Percentiles rank a stretch among this genome's conserved stretches.
phyloP scores from a whole-genome alignment of 2,329 filamentous ascomycete species.

The Beauveria sp. region DNA sequence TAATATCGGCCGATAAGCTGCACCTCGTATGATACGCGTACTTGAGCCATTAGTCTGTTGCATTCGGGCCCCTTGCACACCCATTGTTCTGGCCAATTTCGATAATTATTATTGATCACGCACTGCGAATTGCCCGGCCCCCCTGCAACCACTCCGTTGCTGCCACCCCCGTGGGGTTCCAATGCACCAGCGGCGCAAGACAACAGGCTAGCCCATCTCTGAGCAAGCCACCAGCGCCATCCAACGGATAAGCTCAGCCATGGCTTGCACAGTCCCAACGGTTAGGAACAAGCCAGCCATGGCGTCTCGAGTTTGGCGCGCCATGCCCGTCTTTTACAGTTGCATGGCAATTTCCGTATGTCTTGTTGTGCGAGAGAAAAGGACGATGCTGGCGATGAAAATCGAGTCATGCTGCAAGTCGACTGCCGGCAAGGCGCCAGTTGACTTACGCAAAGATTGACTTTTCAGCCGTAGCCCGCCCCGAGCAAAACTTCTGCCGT shows the following conservation, averaged over 20 bases:
- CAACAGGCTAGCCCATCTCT: background rate
- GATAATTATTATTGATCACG: background rate
- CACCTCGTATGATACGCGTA: background rate
- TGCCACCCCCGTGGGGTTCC: slow-evolving; percentile 10
- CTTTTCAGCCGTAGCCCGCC: background rate
- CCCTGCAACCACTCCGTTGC: background rate
- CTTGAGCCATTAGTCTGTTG: background rate
- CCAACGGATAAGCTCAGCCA: slow-evolving; percentile 13
- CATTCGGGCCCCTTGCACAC: background rate
- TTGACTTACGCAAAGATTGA: background rate
- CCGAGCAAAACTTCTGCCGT: background rate
- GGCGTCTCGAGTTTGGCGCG: slow-evolving; percentile 6
- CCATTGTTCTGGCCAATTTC: background rate
- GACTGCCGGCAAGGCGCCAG: slow-evolving; percentile 1
- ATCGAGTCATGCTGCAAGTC: background rate
- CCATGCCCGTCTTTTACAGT: background rate
- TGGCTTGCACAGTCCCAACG: slow-evolving; percentile 9
- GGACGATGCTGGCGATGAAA: background rate
- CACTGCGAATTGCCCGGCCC: background rate
- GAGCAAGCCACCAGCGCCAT: slow-evolving; percentile 10
- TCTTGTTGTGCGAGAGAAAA: background rate
- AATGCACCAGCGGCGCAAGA: slow-evolving; percentile 3
- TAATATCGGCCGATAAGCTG: background rate
- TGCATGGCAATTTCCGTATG: background rate
- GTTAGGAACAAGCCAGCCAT: slow-evolving; percentile 7